phyloP scores from a whole-genome alignment of 345 rosid genomes.

The Citropsis articulata region DNA sequence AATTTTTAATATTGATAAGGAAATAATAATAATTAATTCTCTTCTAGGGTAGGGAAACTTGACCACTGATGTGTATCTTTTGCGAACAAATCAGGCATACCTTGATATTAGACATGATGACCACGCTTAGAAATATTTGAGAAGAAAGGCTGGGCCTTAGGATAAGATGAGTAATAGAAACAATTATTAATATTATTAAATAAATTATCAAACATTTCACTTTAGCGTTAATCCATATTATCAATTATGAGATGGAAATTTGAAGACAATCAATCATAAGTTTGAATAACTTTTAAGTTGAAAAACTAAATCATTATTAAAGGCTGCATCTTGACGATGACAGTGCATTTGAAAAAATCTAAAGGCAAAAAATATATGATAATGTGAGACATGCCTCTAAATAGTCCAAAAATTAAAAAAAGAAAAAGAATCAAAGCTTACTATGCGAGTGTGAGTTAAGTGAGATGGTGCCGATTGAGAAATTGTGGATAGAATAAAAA shows the following conservation, averaged over 20 bases:
- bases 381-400: not conserved
- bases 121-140: not conserved
- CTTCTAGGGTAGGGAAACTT: constrained; percentile 76
- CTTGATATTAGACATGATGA: not conserved
- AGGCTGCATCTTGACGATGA: not conserved
- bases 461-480: too few relatives aligned
- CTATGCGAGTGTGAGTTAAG: too few relatives aligned
- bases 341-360: not conserved
- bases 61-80: constrained; percentile 89
- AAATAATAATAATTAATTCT: constrained; percentile 9
- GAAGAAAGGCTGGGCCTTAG: not conserved
- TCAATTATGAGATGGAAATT: not conserved
- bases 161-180: not conserved
- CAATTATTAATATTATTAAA: not conserved
- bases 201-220: not conserved
- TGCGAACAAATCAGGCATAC: constrained; percentile 30
- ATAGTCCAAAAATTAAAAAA: not conserved
- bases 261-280: not conserved
- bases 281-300: not conserved
- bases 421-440: too few relatives aligned
- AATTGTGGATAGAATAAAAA: too few relatives aligned
- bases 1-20: too few relatives aligned
- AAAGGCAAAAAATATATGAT: not conserved
- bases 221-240: not conserved
- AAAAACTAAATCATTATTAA: not conserved